A percentile compares a stretch with the other conserved stretches of the same genome.
Evolutionary conservation across 495 filamentous ascomycete species (phyloP).

Genomic region (Darksidea phi): DNA sequence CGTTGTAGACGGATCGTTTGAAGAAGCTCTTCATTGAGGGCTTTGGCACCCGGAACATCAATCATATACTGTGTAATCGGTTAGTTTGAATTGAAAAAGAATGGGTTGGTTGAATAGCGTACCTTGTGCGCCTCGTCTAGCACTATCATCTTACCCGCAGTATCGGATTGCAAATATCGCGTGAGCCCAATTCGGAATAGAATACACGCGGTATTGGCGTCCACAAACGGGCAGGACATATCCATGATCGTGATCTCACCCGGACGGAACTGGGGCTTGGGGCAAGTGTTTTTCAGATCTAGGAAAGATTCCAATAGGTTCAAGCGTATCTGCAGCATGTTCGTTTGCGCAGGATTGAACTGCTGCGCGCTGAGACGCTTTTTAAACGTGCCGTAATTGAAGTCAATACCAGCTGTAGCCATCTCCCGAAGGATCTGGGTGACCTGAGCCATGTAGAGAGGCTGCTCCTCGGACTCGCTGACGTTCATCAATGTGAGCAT

Average conservation of each 20-base stretch:
- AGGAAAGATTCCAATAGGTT: constrained; percentile 50
- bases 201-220: constrained; percentile 62
- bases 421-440: constrained; percentile 18
- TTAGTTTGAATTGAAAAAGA: not conserved
- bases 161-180: constrained; percentile 13
- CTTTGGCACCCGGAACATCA: constrained; percentile 45
- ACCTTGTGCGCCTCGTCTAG: constrained; percentile 63
- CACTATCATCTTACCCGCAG: constrained; percentile 53
- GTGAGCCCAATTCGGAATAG: constrained; percentile 63
- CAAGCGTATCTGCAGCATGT: constrained; percentile 53
- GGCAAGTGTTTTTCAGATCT: constrained; percentile 47
- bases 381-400: constrained; percentile 47
- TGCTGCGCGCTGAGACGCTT: constrained; percentile 58
- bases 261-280: constrained; percentile 35
- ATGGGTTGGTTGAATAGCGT: constrained; percentile 7
- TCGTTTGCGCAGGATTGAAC: constrained; percentile 63
- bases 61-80: constrained; percentile 52
- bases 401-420: constrained; percentile 2
- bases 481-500: constrained; percentile 29
- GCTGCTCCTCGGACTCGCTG: not conserved
- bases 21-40: constrained; percentile 64
- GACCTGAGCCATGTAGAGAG: constrained; percentile 23
- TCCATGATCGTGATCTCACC: constrained; percentile 71
- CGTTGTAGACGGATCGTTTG: constrained; percentile 67
- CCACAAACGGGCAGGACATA: constrained; percentile 69